Conservation (phyloP, 2,329 filamentous ascomycete species). For the Clarireedia homoeocarpa region DNA sequence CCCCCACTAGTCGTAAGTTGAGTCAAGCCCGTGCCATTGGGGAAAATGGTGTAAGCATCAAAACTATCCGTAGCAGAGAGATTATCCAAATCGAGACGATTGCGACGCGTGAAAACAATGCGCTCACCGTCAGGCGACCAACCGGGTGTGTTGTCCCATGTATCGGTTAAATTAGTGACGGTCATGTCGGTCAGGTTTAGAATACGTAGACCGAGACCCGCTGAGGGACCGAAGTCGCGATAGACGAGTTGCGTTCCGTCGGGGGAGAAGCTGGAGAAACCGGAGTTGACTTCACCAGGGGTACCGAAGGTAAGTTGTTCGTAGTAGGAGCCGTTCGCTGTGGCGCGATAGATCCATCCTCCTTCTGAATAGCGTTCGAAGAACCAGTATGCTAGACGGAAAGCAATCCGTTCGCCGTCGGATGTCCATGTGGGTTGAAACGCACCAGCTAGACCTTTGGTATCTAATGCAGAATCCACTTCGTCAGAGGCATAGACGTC, state of each 20-base stretch:
- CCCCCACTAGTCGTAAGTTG: slow-evolving; percentile 30
- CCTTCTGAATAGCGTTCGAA: slow-evolving; percentile 24
- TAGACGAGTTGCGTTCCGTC: slow-evolving; percentile 33
- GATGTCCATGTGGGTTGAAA: slow-evolving; percentile 35
- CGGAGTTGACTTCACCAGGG: slow-evolving; percentile 27
- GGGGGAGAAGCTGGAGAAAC: slow-evolving; percentile 34
- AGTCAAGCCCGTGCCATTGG: slow-evolving; percentile 33
- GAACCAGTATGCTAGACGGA: slow-evolving; percentile 36
- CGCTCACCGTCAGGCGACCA: slow-evolving; percentile 33
- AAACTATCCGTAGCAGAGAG: slow-evolving; percentile 22
- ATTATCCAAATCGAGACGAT: slow-evolving; percentile 16
- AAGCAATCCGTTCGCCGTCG: slow-evolving; percentile 32
- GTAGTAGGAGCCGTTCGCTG: slow-evolving; percentile 14
- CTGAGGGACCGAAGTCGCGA: slow-evolving; percentile 27
- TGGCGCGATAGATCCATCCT: slow-evolving; percentile 15
- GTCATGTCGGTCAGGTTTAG: slow-evolving; percentile 24
- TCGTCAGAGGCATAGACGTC: slow-evolving; percentile 12
- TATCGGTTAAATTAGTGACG: slow-evolving; percentile 29
- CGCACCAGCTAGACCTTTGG: slow-evolving; percentile 30
- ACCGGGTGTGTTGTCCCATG: slow-evolving; percentile 34
- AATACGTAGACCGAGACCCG: slow-evolving; percentile 28
- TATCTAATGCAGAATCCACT: not conserved
- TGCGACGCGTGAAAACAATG: slow-evolving; percentile 34
- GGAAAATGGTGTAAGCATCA: slow-evolving; percentile 35
- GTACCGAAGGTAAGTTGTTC: slow-evolving; percentile 31